These are phyloP conservation scores for Sarcocystis neurona DNA, from an alignment of 169 alveolate species.

Conservation along the genomic window DNA sequence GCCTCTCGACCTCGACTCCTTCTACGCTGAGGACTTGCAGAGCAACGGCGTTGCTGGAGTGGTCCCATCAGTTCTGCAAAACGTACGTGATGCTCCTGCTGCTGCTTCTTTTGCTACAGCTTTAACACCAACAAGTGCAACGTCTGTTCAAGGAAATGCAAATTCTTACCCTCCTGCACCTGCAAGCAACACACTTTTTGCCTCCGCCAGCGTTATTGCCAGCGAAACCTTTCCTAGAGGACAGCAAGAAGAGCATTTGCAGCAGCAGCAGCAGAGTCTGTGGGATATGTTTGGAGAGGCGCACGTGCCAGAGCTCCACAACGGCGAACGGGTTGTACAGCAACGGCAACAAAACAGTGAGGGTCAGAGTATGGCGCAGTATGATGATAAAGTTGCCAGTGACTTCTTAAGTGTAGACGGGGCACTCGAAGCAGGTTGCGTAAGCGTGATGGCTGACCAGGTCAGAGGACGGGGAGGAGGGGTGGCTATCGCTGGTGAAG, in stretches of 20 bases:
- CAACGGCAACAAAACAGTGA: background rate
- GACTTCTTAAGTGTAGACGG: background rate
- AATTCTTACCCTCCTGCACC: no score
- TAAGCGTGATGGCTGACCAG: background rate
- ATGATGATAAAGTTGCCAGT: background rate
- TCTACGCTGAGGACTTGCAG: slow-evolving; percentile 29
- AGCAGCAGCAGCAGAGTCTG: slow-evolving; percentile 24
- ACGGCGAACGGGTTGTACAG: background rate
- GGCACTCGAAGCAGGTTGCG: background rate
- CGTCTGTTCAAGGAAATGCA: no score
- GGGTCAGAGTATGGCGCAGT: background rate
- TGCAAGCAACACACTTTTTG: no score
- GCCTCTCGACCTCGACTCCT: slow-evolving; percentile 29
- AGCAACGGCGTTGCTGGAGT: background rate
- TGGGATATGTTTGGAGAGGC: slow-evolving; percentile 5
- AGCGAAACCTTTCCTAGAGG: background rate
- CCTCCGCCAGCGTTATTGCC: background rate
- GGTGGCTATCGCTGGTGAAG: slow-evolving; percentile 42
- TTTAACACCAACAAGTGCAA: no score
- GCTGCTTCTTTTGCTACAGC: background rate
- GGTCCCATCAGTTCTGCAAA: background rate
- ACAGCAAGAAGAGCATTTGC: background rate
- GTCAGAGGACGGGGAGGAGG: background rate
- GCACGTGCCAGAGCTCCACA: background rate
- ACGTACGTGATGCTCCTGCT: background rate